Evolutionary conservation across 1,139 yeast genomes (phyloP), one percentile per base, ranked within the genome.

Genomic region (Zhuliangozyma parablackwelliae): DNA sequence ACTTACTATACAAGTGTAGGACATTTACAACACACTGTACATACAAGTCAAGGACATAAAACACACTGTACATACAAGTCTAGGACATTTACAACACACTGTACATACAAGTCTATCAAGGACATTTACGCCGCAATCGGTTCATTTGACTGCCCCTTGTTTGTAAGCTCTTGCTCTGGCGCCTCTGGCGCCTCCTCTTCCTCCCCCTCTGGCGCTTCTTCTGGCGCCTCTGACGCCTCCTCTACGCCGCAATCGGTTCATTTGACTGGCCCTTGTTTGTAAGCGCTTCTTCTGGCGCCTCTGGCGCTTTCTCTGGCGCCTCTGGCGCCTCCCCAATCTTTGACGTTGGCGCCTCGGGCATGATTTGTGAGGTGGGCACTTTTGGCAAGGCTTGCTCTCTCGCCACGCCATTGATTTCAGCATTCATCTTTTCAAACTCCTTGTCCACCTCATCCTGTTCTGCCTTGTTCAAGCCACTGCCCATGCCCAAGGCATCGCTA

Each of bases 361-460:
- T 51, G 6, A 48, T 42, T 21, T 45, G 35, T 5, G 32, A 37
- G 11, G 35, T 39, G 10, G 59, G 59, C 3, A 41, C 53, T 10
- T 51, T 51, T 9, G 63, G 61, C 33, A 51, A 43, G 21, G 32
- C 33, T 21, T 36, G 31, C n/a, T 35, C 38, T 10, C 37, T 23
- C 10, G 3, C 33, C 33, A 38, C 36, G 47, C 72, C 58, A 37
- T 45, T 36, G 5, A 64, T 50, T 46, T 76, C 81, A 28, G 53
- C 45, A 45, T 78, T 79, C 49, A 82, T 46, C 11, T 59, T 61
- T 36, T 64, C 75, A 36, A 82, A 62, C 46, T 83, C 90, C 35
- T 71, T 78, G 44, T 81, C 87, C 9, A 83, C 83, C 45, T 81
- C 90, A 21, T 59, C 60, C 51, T 83, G 89, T 39, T 81, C 83